phyloP scores from a whole-genome alignment of 2,329 filamentous ascomycete genomes.

The Xylariaceae sp. region DNA sequence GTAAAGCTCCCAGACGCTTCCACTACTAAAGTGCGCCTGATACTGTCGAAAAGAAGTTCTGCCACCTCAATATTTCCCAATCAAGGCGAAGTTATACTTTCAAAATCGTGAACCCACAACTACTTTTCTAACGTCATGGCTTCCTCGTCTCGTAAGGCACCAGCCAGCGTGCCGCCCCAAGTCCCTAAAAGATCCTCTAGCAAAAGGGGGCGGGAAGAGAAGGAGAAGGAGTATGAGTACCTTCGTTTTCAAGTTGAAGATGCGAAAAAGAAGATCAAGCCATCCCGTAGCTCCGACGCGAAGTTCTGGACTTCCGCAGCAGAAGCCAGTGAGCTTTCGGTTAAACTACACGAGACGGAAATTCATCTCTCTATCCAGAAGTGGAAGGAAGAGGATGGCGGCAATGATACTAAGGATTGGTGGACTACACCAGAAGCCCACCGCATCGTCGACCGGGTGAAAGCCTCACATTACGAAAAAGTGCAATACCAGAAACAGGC shows the following conservation, averaged over 20 bases:
- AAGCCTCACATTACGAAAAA: neutral
- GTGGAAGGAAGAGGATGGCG: neutral
- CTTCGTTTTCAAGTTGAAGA: neutral
- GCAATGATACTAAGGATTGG: neutral
- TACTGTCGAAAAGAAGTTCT: too few species aligned
- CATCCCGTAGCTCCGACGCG: neutral
- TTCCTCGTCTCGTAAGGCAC: too few species aligned
- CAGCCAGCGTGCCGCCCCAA: neutral
- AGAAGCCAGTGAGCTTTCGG: neutral
- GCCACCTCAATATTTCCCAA: neutral
- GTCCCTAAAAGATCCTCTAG: neutral
- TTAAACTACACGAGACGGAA: neutral
- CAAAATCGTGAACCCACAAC: neutral
- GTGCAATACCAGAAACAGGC: neutral
- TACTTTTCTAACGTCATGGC: neutral
- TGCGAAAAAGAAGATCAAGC: neutral
- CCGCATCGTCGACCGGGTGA: neutral
- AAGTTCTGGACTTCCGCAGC: neutral
- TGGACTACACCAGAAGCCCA: slow-evolving; percentile 5
- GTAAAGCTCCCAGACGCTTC: neutral
- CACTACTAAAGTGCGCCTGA: too few species aligned
- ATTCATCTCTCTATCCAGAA: neutral
- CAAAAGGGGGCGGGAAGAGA: neutral
- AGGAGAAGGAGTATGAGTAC: neutral
- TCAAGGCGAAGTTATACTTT: neutral